Evolutionary conservation across 768 basidiomycete genomes (phyloP).

Genomic region (Trametes maxima): DNA sequence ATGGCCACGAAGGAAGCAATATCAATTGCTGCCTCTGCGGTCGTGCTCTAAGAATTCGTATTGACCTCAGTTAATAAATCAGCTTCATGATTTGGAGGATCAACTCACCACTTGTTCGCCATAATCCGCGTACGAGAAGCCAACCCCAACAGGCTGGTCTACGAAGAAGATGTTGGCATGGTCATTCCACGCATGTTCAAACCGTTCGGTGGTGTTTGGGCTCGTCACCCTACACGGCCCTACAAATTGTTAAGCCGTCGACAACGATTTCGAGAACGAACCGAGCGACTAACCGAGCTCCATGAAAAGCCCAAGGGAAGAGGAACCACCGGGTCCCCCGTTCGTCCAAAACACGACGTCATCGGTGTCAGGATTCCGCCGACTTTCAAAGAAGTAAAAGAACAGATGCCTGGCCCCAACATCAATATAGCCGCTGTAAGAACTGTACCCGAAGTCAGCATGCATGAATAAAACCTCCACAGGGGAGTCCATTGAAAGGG

Average conservation of each 20-base stretch:
- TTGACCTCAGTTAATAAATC: background rate
- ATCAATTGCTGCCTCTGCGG: constrained; percentile 68
- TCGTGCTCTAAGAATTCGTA: constrained; percentile 47
- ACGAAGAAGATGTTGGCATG: constrained; percentile 60
- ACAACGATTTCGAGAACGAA: background rate
- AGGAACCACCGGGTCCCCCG: constrained; percentile 36
- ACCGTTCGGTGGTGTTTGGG: constrained; percentile 51
- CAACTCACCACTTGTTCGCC: constrained; percentile 59
- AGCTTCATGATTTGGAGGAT: background rate
- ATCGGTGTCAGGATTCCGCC: constrained; percentile 37
- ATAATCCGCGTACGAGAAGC: constrained; percentile 53
- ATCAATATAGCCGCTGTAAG: constrained; percentile 76
- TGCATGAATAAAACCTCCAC: no score
- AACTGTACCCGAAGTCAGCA: constrained; percentile 55
- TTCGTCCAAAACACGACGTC: constrained; percentile 41
- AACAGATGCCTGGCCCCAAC: constrained; percentile 53
- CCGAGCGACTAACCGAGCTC: constrained; percentile 47
- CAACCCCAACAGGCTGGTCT: constrained; percentile 43
- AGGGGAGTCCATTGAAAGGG: no score
- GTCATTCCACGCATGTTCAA: constrained; percentile 68
- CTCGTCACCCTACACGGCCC: constrained; percentile 73
- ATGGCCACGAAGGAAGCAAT: constrained; percentile 67
- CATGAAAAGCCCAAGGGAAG: constrained; percentile 43
- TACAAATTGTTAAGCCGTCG: constrained; percentile 23
- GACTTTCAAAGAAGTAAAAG: constrained; percentile 53